Conservation (phyloP, 2,329 filamentous ascomycete genomes). For the Daldinia sp. region DNA sequence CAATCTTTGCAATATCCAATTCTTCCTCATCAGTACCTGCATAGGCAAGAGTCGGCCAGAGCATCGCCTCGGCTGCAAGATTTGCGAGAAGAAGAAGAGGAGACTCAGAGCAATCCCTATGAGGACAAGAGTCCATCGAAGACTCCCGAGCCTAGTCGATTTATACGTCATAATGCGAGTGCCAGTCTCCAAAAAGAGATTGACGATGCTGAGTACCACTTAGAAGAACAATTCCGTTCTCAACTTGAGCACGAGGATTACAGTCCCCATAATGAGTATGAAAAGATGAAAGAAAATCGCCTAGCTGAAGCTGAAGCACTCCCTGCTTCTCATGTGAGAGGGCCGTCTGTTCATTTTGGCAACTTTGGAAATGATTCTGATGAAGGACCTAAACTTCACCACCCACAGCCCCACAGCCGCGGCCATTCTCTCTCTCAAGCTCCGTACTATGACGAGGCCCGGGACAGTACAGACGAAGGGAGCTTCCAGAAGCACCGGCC, state of each 20-base stretch:
- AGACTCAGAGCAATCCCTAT: conserved; percentile 57
- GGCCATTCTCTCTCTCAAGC: conserved; percentile 78
- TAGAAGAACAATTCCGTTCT: conserved; percentile 82
- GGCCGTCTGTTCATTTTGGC: conserved; percentile 63
- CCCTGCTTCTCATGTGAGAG: conserved; percentile 55
- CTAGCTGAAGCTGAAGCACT: conserved; percentile 38
- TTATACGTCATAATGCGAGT: conserved; percentile 76
- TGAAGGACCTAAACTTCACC: conserved; percentile 72
- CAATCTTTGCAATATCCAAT: conserved; percentile 70
- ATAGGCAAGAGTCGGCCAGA: conserved; percentile 65
- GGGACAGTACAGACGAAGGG: conserved; percentile 55
- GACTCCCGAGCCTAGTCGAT: conserved; percentile 63
- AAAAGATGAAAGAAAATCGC: conserved; percentile 49
- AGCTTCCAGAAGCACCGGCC: conserved; percentile 55
- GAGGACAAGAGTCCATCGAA: conserved; percentile 64
- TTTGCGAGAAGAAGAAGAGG: conserved; percentile 80
- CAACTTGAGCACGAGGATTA: conserved; percentile 84
- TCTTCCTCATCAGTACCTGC: conserved; percentile 68
- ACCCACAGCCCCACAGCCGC: conserved; percentile 79
- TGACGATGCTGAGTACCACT: conserved; percentile 85
- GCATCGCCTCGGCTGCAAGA: conserved; percentile 76
- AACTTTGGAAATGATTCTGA: conserved; percentile 66
- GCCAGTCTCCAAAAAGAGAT: conserved; percentile 85
- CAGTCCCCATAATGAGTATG: conserved; percentile 69
- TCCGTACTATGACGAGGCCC: conserved; percentile 68